Conservation (phyloP, 306 rosid species). For the Adenanthera pavonina region DNA sequence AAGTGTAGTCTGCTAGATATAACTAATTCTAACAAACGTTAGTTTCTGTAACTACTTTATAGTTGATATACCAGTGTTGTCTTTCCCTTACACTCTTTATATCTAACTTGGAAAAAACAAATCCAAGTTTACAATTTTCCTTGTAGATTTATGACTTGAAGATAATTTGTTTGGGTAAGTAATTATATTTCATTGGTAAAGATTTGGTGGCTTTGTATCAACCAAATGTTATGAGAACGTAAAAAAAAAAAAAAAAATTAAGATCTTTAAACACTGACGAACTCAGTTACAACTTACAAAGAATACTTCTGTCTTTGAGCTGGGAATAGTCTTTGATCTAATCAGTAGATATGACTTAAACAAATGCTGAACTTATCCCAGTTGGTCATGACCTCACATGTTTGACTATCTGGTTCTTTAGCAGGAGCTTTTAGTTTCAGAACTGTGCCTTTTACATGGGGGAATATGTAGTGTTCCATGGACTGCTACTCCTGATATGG, state of each 20-base stretch:
- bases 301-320: constrained; percentile 15
- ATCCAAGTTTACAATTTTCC: constrained; percentile 11
- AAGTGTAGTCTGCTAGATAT: not conserved
- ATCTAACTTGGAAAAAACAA: constrained; percentile 31
- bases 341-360: constrained; percentile 30
- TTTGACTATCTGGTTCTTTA: constrained; percentile 40
- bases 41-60: not conserved
- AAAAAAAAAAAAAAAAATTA: not conserved
- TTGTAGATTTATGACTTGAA: constrained; percentile 20
- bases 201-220: constrained; percentile 21
- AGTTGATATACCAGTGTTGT: not conserved
- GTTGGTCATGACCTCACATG: constrained; percentile 27
- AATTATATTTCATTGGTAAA: constrained; percentile 18
- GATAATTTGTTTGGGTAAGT: not conserved
- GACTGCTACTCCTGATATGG: constrained; percentile 86
- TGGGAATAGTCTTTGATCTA: constrained; percentile 26
- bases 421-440: constrained; percentile 81
- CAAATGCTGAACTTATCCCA: constrained; percentile 31
- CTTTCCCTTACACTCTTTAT: not conserved
- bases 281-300: not conserved
- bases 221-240: not conserved
- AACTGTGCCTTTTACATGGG: constrained; percentile 67
- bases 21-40: not conserved
- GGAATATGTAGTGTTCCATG: constrained; percentile 69
- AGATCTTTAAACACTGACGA: not conserved